These are phyloP conservation scores for Suillus variegatus DNA, from an alignment of 768 basidiomycete genomes.

Conservation along the genomic window DNA sequence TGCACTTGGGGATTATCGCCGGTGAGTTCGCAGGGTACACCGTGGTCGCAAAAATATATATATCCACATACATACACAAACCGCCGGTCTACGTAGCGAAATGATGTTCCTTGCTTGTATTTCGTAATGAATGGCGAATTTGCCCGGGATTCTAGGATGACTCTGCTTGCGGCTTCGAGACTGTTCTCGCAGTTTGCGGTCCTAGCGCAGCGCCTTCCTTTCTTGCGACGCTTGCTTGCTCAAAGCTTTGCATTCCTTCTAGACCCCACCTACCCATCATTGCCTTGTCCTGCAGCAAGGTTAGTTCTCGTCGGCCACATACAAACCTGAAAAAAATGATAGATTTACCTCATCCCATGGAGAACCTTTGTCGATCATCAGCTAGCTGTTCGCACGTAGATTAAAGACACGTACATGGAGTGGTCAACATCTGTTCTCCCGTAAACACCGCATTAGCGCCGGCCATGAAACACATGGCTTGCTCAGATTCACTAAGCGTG, in stretches of 20 bases:
- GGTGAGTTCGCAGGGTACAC: neutral
- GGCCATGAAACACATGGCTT: constrained; percentile 98
- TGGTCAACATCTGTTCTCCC: constrained; percentile 97
- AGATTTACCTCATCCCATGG: constrained; percentile 86
- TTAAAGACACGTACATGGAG: constrained; percentile 69
- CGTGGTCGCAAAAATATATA: neutral
- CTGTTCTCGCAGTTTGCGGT: neutral
- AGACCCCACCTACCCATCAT: constrained; percentile 96
- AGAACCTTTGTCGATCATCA: constrained; percentile 52
- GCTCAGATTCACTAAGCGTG: constrained; percentile 85
- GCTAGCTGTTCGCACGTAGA: constrained; percentile 3
- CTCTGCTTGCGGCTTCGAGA: neutral
- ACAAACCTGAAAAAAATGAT: neutral
- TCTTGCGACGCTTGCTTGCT: constrained; percentile 60
- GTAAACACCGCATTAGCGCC: constrained; percentile 99
- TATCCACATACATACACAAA: neutral
- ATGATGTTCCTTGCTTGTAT: too few species aligned
- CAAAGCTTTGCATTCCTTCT: constrained; percentile 88
- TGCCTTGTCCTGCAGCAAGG: constrained; percentile 68
- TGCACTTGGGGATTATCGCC: neutral
- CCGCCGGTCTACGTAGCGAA: neutral
- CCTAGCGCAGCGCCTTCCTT: constrained; percentile 45
- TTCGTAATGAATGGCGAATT: neutral
- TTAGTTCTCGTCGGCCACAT: constrained; percentile 11
- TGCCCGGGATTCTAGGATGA: neutral